Percentiles rank a stretch among this genome's conserved stretches.
These are phyloP conservation scores for Talaromyces ruber DNA, from an alignment of 495 filamentous ascomycete genomes.

Conservation along the genomic window DNA sequence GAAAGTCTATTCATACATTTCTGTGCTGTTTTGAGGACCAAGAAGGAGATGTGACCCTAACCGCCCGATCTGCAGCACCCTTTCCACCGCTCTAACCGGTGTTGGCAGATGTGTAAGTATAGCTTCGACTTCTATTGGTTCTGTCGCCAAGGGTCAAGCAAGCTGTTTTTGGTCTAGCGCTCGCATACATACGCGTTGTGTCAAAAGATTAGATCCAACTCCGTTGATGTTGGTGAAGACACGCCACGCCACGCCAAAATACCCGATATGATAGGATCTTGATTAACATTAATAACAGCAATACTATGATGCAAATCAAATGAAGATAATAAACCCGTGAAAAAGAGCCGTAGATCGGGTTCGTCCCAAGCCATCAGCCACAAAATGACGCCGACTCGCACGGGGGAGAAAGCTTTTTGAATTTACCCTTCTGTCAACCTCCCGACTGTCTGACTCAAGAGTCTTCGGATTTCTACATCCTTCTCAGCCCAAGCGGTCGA, in stretches of 20 bases:
- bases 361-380: neutral
- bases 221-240: too few relatives aligned
- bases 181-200: too few relatives aligned
- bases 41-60: neutral
- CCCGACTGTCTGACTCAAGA: neutral
- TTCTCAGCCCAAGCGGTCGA: neutral
- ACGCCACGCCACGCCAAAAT: too few relatives aligned
- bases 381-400: neutral
- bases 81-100: neutral
- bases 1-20: neutral
- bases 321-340: neutral
- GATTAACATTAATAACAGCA: neutral
- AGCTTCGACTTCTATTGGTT: too few relatives aligned
- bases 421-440: neutral
- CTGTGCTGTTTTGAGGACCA: neutral
- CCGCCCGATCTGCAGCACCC: neutral
- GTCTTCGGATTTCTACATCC: neutral
- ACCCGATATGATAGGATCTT: too few relatives aligned
- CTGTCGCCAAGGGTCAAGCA: neutral
- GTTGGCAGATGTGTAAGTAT: too few relatives aligned
- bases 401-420: neutral
- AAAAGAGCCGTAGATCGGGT: neutral
- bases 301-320: neutral
- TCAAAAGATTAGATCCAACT: too few relatives aligned
- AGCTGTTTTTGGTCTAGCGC: too few relatives aligned